Base-by-base conservation (phyloP, 805 yeast species). In the Candida ascalaphidarum region DNA sequence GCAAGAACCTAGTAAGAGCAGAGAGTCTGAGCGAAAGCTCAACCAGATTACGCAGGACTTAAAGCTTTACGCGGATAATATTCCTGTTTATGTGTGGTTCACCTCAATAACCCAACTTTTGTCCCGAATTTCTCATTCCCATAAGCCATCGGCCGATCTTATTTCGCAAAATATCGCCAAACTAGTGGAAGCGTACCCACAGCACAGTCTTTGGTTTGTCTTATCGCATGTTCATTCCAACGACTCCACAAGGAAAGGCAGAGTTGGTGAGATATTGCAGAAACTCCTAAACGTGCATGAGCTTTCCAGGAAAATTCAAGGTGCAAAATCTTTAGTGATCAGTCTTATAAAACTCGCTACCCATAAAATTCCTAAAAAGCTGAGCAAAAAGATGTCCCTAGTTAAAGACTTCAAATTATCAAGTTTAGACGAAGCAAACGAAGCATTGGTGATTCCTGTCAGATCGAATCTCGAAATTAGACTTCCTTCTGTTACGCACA, bases 201-300 rank as follows among this genome's bases (percentile, higher is more conserved):
- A 73, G 11, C 89, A 84, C 35, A 74, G 88, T 13, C 58, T 92
- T n/a, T 92, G 96, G 94, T 74, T 80, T 8, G 74, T 83, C 1
- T 59, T 81, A 22, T 78, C 89, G 0, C 78, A 83, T 37, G 58
- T 67, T 4, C 75, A 77, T 30, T 83, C 95, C 0, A 54, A 54
- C 24, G 67, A 61, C 29, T 27, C 30, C 2, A 26, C 35, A 4
- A 43, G 68, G 33, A 42, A 39, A 21, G 44, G 45, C 5, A 35
- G 65, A 28, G 53, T 59, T 4, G 26, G 36, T 3, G 28, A 28
- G 8, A 46, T 60, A 11, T 36, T 59, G 21, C 34, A 36, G 15
- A 30, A 29, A 7, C 33, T 40, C 13, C 31, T 37, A 8, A 41
- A 37, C 25, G n/a, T n/a, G n/a, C n/a, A n/a, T 3, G 28, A 28